These are phyloP conservation scores for Monosporascus sp. DNA, from an alignment of 2,329 filamentous ascomycete genomes.

Conservation along the genomic window DNA sequence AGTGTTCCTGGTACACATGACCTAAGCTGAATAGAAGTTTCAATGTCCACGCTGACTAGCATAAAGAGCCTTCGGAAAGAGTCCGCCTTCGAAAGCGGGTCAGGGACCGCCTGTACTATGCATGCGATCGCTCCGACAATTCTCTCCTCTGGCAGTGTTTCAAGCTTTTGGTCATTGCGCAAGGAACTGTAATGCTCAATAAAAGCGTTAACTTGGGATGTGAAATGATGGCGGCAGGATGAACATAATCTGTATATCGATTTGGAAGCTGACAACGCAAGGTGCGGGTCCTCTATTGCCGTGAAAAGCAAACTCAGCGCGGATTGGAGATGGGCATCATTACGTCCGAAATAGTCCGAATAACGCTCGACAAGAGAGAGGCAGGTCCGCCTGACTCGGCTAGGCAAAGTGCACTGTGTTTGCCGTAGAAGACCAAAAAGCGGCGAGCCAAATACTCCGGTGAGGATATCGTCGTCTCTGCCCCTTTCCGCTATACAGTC, in stretches of 20 bases:
- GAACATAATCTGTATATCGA: constrained; percentile 72
- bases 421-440: constrained; percentile 52
- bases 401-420: constrained; percentile 49
- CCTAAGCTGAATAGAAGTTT: constrained; percentile 34
- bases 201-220: constrained; percentile 62
- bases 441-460: constrained; percentile 56
- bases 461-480: constrained; percentile 54
- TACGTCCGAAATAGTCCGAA: constrained; percentile 70
- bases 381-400: constrained; percentile 62
- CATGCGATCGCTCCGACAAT: constrained; percentile 70
- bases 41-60: constrained; percentile 60
- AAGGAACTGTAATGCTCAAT: constrained; percentile 67
- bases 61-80: constrained; percentile 55
- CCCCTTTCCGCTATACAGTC: constrained; percentile 58
- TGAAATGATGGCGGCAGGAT: constrained; percentile 66
- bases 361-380: constrained; percentile 68
- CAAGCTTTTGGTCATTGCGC: constrained; percentile 52
- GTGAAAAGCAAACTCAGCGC: constrained; percentile 72
- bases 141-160: constrained; percentile 66
- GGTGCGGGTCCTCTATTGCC: constrained; percentile 56
- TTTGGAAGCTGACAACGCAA: constrained; percentile 66
- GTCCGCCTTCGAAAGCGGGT: constrained; percentile 48
- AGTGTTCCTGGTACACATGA: constrained; percentile 18
- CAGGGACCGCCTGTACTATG: constrained; percentile 67
- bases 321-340: constrained; percentile 61